These are phyloP conservation scores for Coemansia asiatica DNA, from an alignment of 192 early-diverging fungal species.

Conservation along the genomic window DNA sequence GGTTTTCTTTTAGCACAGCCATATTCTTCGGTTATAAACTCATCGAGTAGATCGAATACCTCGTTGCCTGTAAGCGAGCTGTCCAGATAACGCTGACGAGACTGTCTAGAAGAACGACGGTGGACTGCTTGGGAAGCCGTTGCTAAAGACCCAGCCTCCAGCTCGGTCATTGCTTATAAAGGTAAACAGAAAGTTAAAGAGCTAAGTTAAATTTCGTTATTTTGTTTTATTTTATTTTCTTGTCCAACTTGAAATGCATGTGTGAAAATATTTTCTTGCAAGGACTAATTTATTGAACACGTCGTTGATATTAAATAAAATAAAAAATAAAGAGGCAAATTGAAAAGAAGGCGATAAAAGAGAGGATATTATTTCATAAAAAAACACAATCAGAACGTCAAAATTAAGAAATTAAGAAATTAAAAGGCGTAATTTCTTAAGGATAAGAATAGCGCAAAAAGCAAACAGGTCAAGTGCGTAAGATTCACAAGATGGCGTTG, in stretches of 20 bases:
- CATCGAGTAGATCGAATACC: constrained; percentile 48
- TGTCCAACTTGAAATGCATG: no score
- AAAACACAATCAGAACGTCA: background rate
- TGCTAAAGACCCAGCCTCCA: background rate
- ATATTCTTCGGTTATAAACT: constrained; percentile 31
- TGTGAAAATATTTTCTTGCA: no score
- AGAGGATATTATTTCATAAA: no score
- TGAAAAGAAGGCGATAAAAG: no score
- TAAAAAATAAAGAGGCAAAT: no score
- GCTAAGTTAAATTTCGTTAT: no score
- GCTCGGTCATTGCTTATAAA: background rate
- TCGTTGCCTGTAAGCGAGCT: constrained; percentile 45
- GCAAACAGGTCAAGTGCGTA: constrained; percentile 4
- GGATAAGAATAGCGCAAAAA: constrained; percentile 1
- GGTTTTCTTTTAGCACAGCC: background rate
- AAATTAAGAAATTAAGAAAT: background rate
- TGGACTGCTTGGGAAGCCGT: constrained; percentile 1
- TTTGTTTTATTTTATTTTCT: no score
- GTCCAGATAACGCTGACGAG: constrained; percentile 34
- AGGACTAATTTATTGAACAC: no score
- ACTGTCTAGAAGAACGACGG: constrained; percentile 40
- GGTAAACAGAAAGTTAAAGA: no score
- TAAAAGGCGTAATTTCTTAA: background rate
- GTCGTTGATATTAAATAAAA: no score
- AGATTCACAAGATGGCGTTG: background rate